Percentiles rank a stretch among this genome's conserved stretches.
phyloP scores from a whole-genome alignment of 306 rosid species.

The Begonia fuchsioides region DNA sequence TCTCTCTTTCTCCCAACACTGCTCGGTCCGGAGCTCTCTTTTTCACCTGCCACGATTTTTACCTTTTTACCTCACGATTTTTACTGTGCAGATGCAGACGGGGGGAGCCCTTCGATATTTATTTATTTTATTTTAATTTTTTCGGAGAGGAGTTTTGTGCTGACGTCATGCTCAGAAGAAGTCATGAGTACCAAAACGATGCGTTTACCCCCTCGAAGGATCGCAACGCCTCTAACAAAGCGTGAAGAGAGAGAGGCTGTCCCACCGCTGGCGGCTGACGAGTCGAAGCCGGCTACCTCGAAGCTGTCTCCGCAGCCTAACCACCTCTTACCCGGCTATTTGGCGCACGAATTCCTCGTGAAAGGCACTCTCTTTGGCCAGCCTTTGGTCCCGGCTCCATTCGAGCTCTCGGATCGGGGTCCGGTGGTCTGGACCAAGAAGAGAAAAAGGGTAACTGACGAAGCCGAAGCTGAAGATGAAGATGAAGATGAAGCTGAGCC shows the following conservation, averaged over 20 bases:
- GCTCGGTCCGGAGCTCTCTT: no score
- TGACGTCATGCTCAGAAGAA: constrained; percentile 46
- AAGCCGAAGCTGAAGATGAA: not conserved
- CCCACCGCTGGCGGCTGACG: constrained; percentile 7
- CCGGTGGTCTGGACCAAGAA: not conserved
- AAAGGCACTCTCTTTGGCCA: constrained; percentile 65
- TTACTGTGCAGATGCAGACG: no score
- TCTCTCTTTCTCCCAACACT: no score
- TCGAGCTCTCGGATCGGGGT: no score
- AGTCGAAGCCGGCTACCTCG: constrained; percentile 30
- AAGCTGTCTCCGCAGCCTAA: constrained; percentile 12
- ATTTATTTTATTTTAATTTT: no score
- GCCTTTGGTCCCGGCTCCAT: constrained; percentile 23
- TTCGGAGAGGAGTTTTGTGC: constrained; percentile 9
- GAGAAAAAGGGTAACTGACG: not conserved
- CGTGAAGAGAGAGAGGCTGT: constrained; percentile 43
- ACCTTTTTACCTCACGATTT: no score
- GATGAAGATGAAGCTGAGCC: constrained; percentile 9
- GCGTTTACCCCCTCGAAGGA: constrained; percentile 93
- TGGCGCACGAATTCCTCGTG: constrained; percentile 80
- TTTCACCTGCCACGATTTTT: no score
- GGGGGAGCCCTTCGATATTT: no score
- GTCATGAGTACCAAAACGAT: constrained; percentile 91
- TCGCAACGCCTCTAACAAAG: constrained; percentile 40
- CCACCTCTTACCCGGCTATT: constrained; percentile 62